Base-by-base conservation (phyloP, 441 rosid species). In the Iberis amara region DNA sequence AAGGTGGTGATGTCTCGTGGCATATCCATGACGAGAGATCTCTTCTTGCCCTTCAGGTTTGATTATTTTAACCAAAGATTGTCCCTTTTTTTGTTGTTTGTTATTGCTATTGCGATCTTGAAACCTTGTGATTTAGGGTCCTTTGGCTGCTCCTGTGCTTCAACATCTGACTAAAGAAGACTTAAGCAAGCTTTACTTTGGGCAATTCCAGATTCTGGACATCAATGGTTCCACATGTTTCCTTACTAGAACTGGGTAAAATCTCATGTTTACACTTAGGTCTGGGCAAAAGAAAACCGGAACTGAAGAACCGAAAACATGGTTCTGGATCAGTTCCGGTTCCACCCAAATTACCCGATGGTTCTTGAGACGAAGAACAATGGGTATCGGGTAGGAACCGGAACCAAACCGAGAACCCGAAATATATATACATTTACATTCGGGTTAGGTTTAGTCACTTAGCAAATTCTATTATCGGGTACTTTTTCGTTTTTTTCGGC, bases 21-120 rank as follows among this genome's bases (percentile, higher is more conserved):
- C 91, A 92, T 68, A 78, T 92, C 50, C 89, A 88, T 47, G 98
- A 91, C 30, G 98, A 91, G 77, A 82, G 98, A 78, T 91, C 98
- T 64, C 98, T 92, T 64, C 88, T 92, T 0, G 95, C 97, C 32
- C 85, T 89, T 53, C 98, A 92, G 94, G 98, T 88, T 36, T 52
- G 51, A 36, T 39, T 0, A 23, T 21, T 43, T 39, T 3, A 59
- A 9, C 28, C 3, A 13, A 39, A 21, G 23, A 35, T 55, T 53
- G 18, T 53, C 30, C 4, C 15, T 12, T 59, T 47, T 59, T 40
- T 15, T 18, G 51, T 6, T 51, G 38, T 50, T 62, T 39, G 35
- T 37, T 40, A 9, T 44, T 57, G 47, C 18, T 43, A 52, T 24
- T 35, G 30, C 0, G 6, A 42, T 50, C 18, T 39, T 42, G 32